Base-by-base conservation (phyloP, 164 flowering plant species). In the Magnolia kwangsiensis region DNA sequence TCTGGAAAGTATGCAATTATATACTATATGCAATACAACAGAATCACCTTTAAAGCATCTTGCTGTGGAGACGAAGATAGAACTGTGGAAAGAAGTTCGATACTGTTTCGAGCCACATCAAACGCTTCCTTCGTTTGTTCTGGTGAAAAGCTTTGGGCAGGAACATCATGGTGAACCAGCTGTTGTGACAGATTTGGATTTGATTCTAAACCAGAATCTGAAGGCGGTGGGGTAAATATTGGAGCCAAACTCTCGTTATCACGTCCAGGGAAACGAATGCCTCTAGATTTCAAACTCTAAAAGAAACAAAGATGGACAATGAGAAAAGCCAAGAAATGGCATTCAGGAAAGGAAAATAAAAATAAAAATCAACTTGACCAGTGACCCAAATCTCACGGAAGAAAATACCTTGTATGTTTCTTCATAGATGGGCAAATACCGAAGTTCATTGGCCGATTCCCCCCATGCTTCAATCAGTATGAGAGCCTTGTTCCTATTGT, bases 111-210 rank as follows among this genome's bases (percentile, higher is more conserved):
- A 74, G 99, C 97, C 69, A 96, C 93, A 77, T 94, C 95, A 88
- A 96, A 96, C 74, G 92, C 95, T 84, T 94, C 97, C 88, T 96
- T 96, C 29, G 91, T 90, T 78, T 92, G 94, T 78, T 92, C 99
- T 72, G 89, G 83, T 18, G 99, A 84, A 81, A 89, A 90, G 74
- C 75, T 85, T 75, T 72, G 87, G 4, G 75, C 79, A 50, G 90
- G 93, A 80, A 83, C 59, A 51, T 84, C 90, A 72, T 70, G 85
- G 58, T 84, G 85, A 50, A 77, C 61, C 74, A 86, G 76, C 24
- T 86, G 71, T 45, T 14, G 90, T 16, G 84, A 82, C 72, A 77
- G 81, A 77, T 21, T 74, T 65, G 81, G 72, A 77, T 80, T 71
- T 19, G 73, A 1, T 80, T 90, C 94, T 50, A 89, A 75, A 74